Conservation (phyloP, 2,329 filamentous ascomycete genomes). For the Ilyonectria destructans region DNA sequence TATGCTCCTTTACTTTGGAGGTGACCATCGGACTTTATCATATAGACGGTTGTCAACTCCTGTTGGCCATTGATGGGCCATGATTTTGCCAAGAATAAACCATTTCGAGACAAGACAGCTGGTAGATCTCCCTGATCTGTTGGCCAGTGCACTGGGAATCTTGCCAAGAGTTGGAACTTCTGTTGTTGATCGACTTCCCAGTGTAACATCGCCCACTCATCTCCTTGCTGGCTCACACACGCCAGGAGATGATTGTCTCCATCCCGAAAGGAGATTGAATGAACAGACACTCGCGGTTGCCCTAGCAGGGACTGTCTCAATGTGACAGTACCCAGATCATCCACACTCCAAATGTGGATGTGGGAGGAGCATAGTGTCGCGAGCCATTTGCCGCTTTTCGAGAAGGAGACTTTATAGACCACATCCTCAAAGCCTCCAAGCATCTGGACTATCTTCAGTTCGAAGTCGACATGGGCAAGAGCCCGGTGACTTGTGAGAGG, state of each 20-base stretch:
- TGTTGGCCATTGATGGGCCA: too few species aligned
- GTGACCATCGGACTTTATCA: background rate
- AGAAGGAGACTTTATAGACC: background rate
- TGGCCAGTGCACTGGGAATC: too few species aligned
- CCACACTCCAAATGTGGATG: background rate
- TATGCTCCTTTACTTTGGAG: background rate
- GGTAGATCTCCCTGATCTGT: background rate
- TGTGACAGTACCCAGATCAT: background rate
- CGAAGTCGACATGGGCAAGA: background rate
- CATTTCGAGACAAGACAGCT: background rate
- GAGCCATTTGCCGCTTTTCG: background rate
- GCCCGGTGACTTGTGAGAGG: background rate
- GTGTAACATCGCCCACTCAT: too few species aligned
- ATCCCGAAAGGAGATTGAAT: background rate
- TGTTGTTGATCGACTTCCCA: too few species aligned
- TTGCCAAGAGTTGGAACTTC: too few species aligned
- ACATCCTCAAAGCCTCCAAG: background rate
- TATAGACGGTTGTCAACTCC: background rate
- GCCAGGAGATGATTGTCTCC: background rate
- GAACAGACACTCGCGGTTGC: background rate
- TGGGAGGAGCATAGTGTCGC: background rate
- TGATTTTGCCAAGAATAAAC: background rate
- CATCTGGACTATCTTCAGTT: background rate
- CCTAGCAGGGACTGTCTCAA: background rate
- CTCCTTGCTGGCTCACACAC: background rate